These are phyloP conservation scores for Nothopassalora personata DNA, from an alignment of 2,329 filamentous ascomycete genomes.

Conservation along the genomic window DNA sequence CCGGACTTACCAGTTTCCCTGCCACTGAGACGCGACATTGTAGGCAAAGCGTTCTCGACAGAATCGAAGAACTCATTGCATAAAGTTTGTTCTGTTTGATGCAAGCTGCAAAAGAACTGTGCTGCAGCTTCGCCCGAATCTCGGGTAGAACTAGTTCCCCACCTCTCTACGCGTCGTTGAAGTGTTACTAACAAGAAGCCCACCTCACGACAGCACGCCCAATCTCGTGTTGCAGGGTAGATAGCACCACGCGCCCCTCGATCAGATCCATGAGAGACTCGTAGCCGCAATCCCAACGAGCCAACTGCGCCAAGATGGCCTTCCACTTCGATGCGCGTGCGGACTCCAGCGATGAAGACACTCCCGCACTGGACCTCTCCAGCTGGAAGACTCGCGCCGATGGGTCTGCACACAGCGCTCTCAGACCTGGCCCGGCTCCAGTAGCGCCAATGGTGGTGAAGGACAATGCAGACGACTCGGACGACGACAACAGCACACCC, in stretches of 20 bases:
- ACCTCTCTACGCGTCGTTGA: not conserved
- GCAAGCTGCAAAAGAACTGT: not conserved
- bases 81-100: not conserved
- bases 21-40: conserved; percentile 6
- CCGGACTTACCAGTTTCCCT: not conserved
- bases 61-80: conserved; percentile 4
- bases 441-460: conserved; percentile 20
- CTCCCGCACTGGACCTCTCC: conserved; percentile 21
- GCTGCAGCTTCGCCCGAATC: not conserved
- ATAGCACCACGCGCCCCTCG: not conserved
- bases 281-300: not conserved
- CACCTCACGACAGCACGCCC: not conserved
- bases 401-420: not conserved
- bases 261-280: not conserved
- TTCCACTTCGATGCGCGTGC: conserved; percentile 24
- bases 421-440: conserved; percentile 11
- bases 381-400: conserved; percentile 24
- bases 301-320: conserved; percentile 16
- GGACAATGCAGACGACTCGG: not conserved
- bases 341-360: conserved; percentile 27
- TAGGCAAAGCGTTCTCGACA: conserved; percentile 8
- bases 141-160: not conserved
- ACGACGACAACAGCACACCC: conserved; percentile 10
- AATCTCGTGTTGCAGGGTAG: not conserved
- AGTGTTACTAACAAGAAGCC: not conserved